Base-by-base conservation (phyloP, 306 rosid species). In the Cicer yamashitae region DNA sequence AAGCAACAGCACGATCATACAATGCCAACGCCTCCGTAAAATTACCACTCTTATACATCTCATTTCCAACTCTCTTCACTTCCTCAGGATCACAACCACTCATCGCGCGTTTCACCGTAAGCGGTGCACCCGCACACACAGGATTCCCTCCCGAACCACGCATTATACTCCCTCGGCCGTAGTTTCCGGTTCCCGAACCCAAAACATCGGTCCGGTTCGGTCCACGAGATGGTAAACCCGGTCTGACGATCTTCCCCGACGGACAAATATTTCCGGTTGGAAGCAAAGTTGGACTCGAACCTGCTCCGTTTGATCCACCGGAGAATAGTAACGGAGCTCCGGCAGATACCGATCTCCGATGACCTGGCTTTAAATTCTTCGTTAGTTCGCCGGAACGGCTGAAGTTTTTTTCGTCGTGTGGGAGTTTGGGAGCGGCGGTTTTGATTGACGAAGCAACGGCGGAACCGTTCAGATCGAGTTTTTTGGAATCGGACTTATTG, bases 101-200 rank as follows among this genome's bases (percentile, higher is more conserved):
- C 79, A 82, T 61, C 66, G 82, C 79, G 30, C 86, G 79, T 80
- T 80, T 86, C 61, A 79, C 68, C 66, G 71, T 20, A 48, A 14
- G 6, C 13, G 68, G 51, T 54, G 82, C 84, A 7, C 83, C 75
- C 5, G 77, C 81, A 6, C 22, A 1, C 75, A 73, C 83, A 0
- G 74, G 46, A 67, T 60, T 78, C 40, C 70, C 77, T 10, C 82
- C 78, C 34, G 43, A 39, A 34, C 93, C 85, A 3, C 98, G 93
- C 65, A 93, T 76, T 44, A 93, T 93, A 84, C 85, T 93, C 0
- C 98, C 98, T 14, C 87, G 98, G 70, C 98, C 98, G 38, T 93
- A 91, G 84, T 91, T 88, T 6, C 77, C 96, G 0, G 88, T 79
- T n/a, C 98, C 97, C 0, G 83, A 91, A 61, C 96, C 92, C 77